phyloP scores from a whole-genome alignment of 768 basidiomycete species.

The Lactarius quietus region DNA sequence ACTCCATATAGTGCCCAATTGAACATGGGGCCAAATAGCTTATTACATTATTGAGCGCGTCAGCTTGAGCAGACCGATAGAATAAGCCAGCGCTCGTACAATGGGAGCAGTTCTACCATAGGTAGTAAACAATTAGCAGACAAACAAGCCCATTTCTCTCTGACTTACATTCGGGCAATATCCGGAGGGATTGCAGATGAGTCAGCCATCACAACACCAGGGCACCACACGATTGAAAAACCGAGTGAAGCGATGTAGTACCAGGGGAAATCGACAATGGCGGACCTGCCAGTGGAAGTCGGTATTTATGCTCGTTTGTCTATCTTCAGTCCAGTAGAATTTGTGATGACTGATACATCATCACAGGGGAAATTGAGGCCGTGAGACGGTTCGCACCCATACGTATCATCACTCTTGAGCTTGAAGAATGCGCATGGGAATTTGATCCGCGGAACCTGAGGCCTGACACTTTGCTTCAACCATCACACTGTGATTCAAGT shows the following conservation, averaged over 20 bases:
- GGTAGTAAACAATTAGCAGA: background rate
- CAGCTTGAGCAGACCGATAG: background rate
- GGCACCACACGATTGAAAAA: background rate
- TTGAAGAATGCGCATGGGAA: background rate
- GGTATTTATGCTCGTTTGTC: background rate
- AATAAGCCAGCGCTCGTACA: background rate
- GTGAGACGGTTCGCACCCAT: background rate
- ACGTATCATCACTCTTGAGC: background rate
- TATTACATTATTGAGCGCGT: background rate
- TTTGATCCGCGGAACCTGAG: background rate
- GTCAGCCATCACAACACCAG: background rate
- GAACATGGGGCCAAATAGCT: background rate
- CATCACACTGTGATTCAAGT: background rate
- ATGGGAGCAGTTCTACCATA: constrained; percentile 10
- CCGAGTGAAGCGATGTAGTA: background rate
- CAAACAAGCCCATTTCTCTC: too few relatives aligned
- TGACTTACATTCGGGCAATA: constrained; percentile 6
- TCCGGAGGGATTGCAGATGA: background rate
- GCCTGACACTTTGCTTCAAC: background rate
- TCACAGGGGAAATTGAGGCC: background rate
- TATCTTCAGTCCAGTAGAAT: background rate
- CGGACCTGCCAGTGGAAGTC: background rate
- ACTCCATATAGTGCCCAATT: background rate
- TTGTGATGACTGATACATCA: background rate
- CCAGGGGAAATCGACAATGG: background rate